Conservation (phyloP, 192 early-diverging fungal species). For the Rhizophagus sp. region DNA sequence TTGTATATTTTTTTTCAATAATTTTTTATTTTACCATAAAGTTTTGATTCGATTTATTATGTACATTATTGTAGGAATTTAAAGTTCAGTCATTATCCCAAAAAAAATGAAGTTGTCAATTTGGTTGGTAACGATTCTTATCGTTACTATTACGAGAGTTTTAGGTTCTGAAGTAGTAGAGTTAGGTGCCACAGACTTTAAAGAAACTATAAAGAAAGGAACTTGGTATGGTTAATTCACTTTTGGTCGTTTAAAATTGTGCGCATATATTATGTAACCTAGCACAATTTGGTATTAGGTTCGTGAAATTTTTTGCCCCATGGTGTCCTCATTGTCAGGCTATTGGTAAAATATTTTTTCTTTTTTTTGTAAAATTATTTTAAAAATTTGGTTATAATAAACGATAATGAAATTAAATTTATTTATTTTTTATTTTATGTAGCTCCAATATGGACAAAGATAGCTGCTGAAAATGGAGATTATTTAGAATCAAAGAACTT, state of each 20-base stretch:
- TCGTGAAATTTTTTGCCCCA: conserved; percentile 54
- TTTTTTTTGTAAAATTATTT: too few relatives aligned
- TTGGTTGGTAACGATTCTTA: background rate
- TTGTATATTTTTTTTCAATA: background rate
- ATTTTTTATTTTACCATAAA: background rate
- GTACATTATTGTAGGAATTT: background rate
- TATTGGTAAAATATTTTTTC: conserved; percentile 38
- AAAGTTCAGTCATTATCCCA: background rate
- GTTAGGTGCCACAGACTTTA: background rate
- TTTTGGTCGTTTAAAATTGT: background rate
- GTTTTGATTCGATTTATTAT: background rate
- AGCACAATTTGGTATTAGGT: conserved; percentile 35
- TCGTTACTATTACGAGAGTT: background rate
- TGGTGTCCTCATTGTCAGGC: conserved; percentile 43
- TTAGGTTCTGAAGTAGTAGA: background rate
- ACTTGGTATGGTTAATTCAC: background rate
- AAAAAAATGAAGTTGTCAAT: conserved; percentile 5
- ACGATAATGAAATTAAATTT: background rate
- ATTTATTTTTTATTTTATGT: background rate
- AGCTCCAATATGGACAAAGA: conserved; percentile 51
- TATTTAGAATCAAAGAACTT: conserved; percentile 45
- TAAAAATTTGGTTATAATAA: too few relatives aligned
- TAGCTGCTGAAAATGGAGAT: conserved; percentile 43
- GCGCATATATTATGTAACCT: background rate
- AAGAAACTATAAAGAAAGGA: background rate